Conservation (phyloP, 495 filamentous ascomycete genomes). For the Filosporella fistucella region DNA sequence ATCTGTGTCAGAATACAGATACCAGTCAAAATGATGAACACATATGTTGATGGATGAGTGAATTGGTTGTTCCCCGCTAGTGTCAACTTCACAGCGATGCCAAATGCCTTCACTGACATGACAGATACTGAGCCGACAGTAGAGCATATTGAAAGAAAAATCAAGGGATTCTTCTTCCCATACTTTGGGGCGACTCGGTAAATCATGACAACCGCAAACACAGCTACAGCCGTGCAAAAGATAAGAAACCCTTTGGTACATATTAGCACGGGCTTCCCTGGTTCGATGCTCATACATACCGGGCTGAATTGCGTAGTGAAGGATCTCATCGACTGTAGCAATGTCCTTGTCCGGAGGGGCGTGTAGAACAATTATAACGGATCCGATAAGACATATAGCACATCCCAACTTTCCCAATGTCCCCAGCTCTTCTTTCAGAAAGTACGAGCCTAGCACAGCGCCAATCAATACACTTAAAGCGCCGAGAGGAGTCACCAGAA, state of each 20-base stretch:
- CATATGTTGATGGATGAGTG: slow-evolving; percentile 87
- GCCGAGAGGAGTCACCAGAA: slow-evolving; percentile 91
- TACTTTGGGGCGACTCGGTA: slow-evolving; percentile 85
- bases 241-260: slow-evolving; percentile 70
- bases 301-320: slow-evolving; percentile 82
- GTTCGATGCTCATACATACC: slow-evolving; percentile 47
- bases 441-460: slow-evolving; percentile 89
- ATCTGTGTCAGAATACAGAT: slow-evolving; percentile 97
- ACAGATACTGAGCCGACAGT: slow-evolving; percentile 95
- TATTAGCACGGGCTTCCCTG: slow-evolving; percentile 27
- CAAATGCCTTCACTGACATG: slow-evolving; percentile 98
- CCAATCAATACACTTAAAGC: slow-evolving; percentile 93
- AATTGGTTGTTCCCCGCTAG: slow-evolving; percentile 92
- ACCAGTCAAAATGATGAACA: slow-evolving; percentile 86
- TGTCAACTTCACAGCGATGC: slow-evolving; percentile 92
- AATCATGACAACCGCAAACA: slow-evolving; percentile 90
- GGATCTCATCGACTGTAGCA: slow-evolving; percentile 78
- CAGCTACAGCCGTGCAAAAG: slow-evolving; percentile 70
- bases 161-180: slow-evolving; percentile 90
- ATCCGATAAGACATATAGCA: slow-evolving; percentile 92
- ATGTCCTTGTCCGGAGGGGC: slow-evolving; percentile 92
- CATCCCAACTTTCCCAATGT: slow-evolving; percentile 89
- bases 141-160: slow-evolving; percentile 96
- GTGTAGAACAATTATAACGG: slow-evolving; percentile 95
- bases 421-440: slow-evolving; percentile 84